These are phyloP conservation scores for Clathrus columnatus DNA, from an alignment of 768 basidiomycete species.

Conservation along the genomic window DNA sequence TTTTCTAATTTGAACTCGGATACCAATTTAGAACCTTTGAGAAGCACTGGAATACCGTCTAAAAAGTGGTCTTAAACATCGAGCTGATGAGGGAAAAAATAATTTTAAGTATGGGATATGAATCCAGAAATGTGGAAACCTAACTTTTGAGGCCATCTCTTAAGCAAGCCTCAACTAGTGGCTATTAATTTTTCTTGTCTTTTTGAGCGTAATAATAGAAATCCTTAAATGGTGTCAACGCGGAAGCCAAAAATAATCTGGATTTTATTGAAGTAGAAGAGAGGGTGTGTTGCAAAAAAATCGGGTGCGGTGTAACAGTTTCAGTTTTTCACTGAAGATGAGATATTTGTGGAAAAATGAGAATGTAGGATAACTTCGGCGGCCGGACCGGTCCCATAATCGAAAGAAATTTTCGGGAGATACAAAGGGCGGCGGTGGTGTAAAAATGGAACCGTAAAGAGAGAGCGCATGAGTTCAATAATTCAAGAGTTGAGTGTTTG, in stretches of 20 bases:
- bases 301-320: conserved; percentile 41
- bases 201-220: conserved; percentile 51
- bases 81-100: conserved; percentile 27
- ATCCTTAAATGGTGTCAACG: conserved; percentile 58
- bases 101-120: not conserved
- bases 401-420: conserved; percentile 16
- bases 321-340: conserved; percentile 19
- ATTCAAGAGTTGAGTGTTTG: not conserved
- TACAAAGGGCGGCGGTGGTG: conserved; percentile 38
- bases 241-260: conserved; percentile 72
- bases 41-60: conserved; percentile 65
- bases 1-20: no score
- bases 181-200: conserved; percentile 60
- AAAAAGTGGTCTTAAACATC: conserved; percentile 69
- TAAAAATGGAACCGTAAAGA: conserved; percentile 62
- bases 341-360: conserved; percentile 11
- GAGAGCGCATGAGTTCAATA: conserved; percentile 63
- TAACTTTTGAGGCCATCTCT: conserved; percentile 72
- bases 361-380: conserved; percentile 51
- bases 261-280: conserved; percentile 34
- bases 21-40: conserved; percentile 46
- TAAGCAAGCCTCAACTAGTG: conserved; percentile 60
- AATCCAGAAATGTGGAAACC: not conserved
- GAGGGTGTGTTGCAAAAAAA: conserved; percentile 29
- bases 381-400: conserved; percentile 35